Evolutionary conservation across 345 rosid genomes (phyloP).

Genomic region (Arabidopsis suecica): DNA sequence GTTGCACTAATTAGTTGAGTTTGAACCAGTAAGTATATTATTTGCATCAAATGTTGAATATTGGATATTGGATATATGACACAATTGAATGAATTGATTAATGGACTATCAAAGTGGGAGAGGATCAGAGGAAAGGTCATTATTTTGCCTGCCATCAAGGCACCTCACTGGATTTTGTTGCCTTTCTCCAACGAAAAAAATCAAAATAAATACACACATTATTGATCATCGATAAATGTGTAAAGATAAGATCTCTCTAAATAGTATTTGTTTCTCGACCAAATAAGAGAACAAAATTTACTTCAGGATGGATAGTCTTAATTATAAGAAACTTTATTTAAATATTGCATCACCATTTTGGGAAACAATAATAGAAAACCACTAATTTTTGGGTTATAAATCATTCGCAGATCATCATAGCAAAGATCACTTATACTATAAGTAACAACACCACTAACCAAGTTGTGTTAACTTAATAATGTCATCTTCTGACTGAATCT

Average conservation of each 20-base stretch:
- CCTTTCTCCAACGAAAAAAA: constrained; percentile 17
- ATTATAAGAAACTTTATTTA: neutral
- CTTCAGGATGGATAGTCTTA: neutral
- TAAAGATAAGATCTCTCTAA: constrained; percentile 26
- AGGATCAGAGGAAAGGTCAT: constrained; percentile 27
- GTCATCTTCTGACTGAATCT: neutral
- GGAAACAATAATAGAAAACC: neutral
- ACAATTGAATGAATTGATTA: constrained; percentile 14
- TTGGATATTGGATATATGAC: constrained; percentile 4
- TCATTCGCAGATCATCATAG: constrained; percentile 1
- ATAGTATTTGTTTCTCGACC: neutral
- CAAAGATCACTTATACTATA: neutral
- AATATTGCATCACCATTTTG: neutral
- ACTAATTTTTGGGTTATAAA: neutral
- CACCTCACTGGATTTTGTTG: constrained; percentile 36
- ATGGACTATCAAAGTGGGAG: constrained; percentile 36
- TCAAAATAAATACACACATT: constrained; percentile 4
- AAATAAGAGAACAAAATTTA: neutral
- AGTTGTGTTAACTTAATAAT: neutral
- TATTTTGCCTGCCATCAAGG: constrained; percentile 45
- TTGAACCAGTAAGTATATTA: constrained; percentile 14
- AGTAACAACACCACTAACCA: constrained; percentile 15
- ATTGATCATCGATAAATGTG: constrained; percentile 42
- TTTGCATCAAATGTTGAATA: constrained; percentile 7
- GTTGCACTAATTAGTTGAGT: constrained; percentile 10